Evolutionary conservation across 148 eudicot genomes (phyloP).

Genomic region (Rhododendron ovatum): DNA sequence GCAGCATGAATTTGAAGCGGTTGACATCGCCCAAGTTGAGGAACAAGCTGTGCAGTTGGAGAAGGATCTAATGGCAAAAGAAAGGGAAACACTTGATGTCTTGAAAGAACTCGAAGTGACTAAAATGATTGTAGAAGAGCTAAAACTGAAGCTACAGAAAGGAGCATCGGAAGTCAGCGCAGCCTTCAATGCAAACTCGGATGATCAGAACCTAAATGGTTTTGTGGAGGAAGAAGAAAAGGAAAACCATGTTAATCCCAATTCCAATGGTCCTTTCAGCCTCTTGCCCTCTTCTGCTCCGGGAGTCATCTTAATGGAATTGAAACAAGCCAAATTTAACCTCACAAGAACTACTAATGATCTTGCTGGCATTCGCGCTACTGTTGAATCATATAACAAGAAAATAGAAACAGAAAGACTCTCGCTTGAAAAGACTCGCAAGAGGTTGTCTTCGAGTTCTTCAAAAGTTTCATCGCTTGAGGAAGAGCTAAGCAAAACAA

Average conservation of each 20-base stretch:
- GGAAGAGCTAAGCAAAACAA: constrained; percentile 58
- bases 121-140: constrained; percentile 67
- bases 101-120: constrained; percentile 85
- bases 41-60: constrained; percentile 68
- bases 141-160: constrained; percentile 64
- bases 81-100: constrained; percentile 76
- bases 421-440: constrained; percentile 76
- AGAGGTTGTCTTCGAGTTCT: constrained; percentile 58
- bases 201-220: constrained; percentile 12
- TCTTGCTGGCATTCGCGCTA: constrained; percentile 74
- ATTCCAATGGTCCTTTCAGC: constrained; percentile 11
- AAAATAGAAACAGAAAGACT: constrained; percentile 72
- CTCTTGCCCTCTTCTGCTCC: constrained; percentile 49
- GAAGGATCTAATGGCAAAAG: constrained; percentile 66
- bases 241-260: constrained; percentile 39
- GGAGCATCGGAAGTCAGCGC: constrained; percentile 44
- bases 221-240: constrained; percentile 25
- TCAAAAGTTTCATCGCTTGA: constrained; percentile 64
- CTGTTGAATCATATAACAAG: constrained; percentile 64
- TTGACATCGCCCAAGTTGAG: constrained; percentile 54
- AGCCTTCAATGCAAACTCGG: constrained; percentile 13
- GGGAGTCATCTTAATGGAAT: constrained; percentile 59
- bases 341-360: constrained; percentile 69
- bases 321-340: constrained; percentile 85
- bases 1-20: constrained; percentile 38